phyloP scores from a whole-genome alignment of 208 protist species.

The Acanthamoeba quina region DNA sequence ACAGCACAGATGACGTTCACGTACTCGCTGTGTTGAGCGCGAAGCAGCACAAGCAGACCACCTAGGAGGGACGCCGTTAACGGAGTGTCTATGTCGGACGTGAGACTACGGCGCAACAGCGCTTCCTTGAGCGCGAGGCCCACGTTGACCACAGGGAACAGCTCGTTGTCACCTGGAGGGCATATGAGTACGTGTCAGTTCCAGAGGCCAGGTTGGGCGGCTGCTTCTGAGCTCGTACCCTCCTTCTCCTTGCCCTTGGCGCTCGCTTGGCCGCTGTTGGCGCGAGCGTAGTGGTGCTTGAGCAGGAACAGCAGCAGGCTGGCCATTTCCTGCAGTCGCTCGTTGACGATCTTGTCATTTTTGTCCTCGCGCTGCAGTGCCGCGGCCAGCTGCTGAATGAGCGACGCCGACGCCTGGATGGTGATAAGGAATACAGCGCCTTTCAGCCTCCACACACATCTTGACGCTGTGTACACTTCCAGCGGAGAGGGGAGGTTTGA shows the following conservation, averaged over 20 bases:
- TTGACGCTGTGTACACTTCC: neutral
- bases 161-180: neutral
- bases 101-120: neutral
- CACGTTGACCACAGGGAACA: neutral
- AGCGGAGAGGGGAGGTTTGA: neutral
- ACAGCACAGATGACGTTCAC: neutral
- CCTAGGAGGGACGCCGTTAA: neutral
- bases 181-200: neutral
- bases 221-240: neutral
- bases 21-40: neutral
- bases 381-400: neutral
- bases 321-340: neutral
- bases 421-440: neutral
- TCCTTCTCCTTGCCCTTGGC: conserved; percentile 26
- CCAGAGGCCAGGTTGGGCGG: no score
- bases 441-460: no score
- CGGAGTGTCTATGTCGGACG: neutral
- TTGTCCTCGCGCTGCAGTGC: conserved; percentile 3
- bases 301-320: conserved; percentile 33
- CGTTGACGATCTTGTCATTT: neutral
- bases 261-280: neutral
- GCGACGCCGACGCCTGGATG: neutral
- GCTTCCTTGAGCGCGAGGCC: conserved; percentile 4
- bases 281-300: neutral
- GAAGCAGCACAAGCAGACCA: conserved; percentile 19